A percentile compares a stretch with the other conserved stretches of the same genome.
Evolutionary conservation across 2,329 filamentous ascomycete genomes (phyloP).

Genomic region (Pseudogymnoascus pannorum): DNA sequence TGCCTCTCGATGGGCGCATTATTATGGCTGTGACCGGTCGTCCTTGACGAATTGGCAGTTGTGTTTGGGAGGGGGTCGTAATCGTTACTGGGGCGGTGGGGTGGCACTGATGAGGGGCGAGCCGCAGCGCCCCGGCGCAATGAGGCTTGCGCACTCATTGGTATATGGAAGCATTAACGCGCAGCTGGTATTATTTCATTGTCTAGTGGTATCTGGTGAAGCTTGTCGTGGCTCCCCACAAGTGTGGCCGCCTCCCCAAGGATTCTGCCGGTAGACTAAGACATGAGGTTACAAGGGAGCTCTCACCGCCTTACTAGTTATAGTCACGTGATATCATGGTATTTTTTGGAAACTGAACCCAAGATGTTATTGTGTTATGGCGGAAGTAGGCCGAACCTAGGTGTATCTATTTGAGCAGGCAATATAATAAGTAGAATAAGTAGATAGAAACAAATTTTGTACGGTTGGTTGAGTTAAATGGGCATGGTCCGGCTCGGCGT

Average conservation of each 20-base stretch:
- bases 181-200: neutral
- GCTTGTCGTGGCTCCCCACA: neutral
- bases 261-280: neutral
- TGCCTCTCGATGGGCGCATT: constrained; percentile 21
- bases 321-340: neutral
- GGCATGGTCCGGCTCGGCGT: too few relatives aligned
- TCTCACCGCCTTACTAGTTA: neutral
- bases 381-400: too few relatives aligned
- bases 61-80: neutral
- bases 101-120: constrained; percentile 4
- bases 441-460: too few relatives aligned
- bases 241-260: neutral
- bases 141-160: constrained; percentile 9
- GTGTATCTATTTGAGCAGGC: too few relatives aligned
- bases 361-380: neutral
- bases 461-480: too few relatives aligned
- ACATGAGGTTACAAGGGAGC: neutral
- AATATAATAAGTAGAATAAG: too few relatives aligned
- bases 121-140: constrained; percentile 6
- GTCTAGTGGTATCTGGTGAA: neutral
- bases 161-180: constrained; percentile 4
- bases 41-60: neutral
- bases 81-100: neutral
- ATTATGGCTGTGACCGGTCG: neutral
- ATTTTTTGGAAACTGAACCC: too few relatives aligned